Evolutionary conservation across 495 filamentous ascomycete species (phyloP), one percentile per base, ranked within the genome.

Genomic region (Penicillium parvum): DNA sequence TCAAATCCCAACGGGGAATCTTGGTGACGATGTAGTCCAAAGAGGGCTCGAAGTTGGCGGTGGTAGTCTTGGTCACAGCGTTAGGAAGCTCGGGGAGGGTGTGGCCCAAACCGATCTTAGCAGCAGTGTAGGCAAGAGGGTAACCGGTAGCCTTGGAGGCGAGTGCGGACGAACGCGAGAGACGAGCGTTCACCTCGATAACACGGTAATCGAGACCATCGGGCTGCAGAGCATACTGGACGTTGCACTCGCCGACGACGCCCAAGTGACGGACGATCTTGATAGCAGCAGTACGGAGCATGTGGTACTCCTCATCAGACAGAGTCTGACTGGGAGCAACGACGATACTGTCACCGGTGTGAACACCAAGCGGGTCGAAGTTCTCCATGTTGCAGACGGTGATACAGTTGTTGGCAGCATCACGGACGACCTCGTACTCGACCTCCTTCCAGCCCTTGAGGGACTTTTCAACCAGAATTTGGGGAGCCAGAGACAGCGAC

Each of bases 321-420:
- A 97, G 71, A 28, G 91, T 97, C 71, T 97, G 91, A 58, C 85
- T 91, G 29, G 91, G 91, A 37, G 91, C 90, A 52, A 96, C 90
- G 40, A 97, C 91, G 52, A 97, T 95, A 48, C 88, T 95, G 71
- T 97, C 91, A 62, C 91, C 91, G 27, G 91, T 97, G 61, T 97
- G 91, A 40, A 95, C 91, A 59, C 91, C 91, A 23, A 97, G 76
- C 26, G 91, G 91, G 60, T 97, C 91, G 60, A 97, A 97, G 71
- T 97, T 97, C 73, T 97, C 91, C 91, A 97, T 97, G 73, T 97
- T 97, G 75, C 91, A 97, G 32, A 97, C 91, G 12, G 91, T 97
- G 53, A 97, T 96, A 66, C 92, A 96, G 72, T 97, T 97, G 75
- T 96, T 92, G 53, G 81, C 77, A 32, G 84, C 85, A 65, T 97